Evolutionary conservation across 116 monocot genomes (phyloP).

Genomic region (Dioscorea cayenensis): DNA sequence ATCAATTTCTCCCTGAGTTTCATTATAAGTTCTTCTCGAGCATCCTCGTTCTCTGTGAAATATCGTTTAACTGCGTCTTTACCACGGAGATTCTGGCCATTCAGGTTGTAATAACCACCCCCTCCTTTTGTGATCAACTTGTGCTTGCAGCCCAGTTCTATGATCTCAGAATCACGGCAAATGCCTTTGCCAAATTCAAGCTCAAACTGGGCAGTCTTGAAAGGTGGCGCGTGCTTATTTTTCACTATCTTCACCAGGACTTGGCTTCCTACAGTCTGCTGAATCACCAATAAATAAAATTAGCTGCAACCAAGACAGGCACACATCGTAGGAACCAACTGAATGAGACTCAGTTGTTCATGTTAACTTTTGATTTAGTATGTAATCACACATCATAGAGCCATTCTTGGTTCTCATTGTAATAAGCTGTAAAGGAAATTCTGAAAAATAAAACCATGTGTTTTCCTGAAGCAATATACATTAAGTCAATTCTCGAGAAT

Average conservation of each 20-base stretch:
- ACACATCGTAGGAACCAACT: too few species aligned
- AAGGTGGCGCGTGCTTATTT: conserved; percentile 96
- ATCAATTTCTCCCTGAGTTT: conserved; percentile 54
- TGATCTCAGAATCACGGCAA: conserved; percentile 60
- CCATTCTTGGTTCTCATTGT: too few species aligned
- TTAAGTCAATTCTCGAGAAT: too few species aligned
- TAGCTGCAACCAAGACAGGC: not conserved
- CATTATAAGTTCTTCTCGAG: conserved; percentile 36
- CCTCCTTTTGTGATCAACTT: conserved; percentile 51
- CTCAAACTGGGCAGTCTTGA: conserved; percentile 79
- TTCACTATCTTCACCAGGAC: conserved; percentile 93
- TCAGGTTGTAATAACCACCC: conserved; percentile 36
- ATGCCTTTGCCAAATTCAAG: conserved; percentile 90
- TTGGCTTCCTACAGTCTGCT: conserved; percentile 69
- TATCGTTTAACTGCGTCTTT: conserved; percentile 65
- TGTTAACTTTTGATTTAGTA: too few species aligned
- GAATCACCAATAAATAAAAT: not conserved
- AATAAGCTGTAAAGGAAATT: too few species aligned
- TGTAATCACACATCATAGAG: too few species aligned
- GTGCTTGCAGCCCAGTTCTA: conserved; percentile 58
- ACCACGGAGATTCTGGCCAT: conserved; percentile 54
- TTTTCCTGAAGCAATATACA: too few species aligned
- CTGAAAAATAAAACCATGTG: too few species aligned
- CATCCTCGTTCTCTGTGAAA: conserved; percentile 37
- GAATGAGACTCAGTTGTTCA: too few species aligned